Base-by-base conservation (phyloP, 768 basidiomycete genomes). In the Daedaleopsis nitida region DNA sequence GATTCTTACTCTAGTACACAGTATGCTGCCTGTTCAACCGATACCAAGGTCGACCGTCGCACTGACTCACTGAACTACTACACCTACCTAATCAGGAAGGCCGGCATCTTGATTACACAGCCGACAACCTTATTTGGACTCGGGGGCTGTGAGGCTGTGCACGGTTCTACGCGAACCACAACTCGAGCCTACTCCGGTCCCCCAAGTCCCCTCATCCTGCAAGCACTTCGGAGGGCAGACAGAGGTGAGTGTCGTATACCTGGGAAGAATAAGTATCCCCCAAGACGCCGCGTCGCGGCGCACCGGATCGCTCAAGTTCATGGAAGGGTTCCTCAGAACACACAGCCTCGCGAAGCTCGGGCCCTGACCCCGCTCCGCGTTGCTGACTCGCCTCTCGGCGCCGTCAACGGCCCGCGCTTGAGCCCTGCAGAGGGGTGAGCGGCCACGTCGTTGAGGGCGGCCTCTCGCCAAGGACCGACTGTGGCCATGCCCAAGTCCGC, bases 271-370 rank as follows among this genome's bases (percentile, higher is more conserved):
- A 32, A n/a, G n/a, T n/a, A n/a, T n/a, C n/a, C n/a, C n/a, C 27
- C 27, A 32, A 32, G 27, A 32, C 27, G 27, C 7, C 27, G 27
- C 27, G 27, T 32, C 27, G 27, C 27, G 27, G 27, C 27, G 37
- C 23, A 55, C 13, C 39, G 59, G 59, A 60, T 60, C 53, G 59
- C 51, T 48, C 54, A 53, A 60, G 55, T 21, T 54, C 52, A 24
- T 54, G 14, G 59, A 55, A 60, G 53, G 45, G 44, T 42, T 42
- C 39, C 39, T 42, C 13, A 17, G 17, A 42, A 44, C 55, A 60
- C 59, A 60, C 59, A n/a, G 59, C 59, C 59, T 55, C 54, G 53
- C 21, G 7, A 16, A 50, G 48, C 7, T 42, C 39, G 39, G 39
- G 17, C 39, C 39, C 17, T 12, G 39, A 12, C 17, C 39, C 47